Evolutionary conservation across 768 basidiomycete species (phyloP).

Genomic region (Tricholoma furcatifolium): DNA sequence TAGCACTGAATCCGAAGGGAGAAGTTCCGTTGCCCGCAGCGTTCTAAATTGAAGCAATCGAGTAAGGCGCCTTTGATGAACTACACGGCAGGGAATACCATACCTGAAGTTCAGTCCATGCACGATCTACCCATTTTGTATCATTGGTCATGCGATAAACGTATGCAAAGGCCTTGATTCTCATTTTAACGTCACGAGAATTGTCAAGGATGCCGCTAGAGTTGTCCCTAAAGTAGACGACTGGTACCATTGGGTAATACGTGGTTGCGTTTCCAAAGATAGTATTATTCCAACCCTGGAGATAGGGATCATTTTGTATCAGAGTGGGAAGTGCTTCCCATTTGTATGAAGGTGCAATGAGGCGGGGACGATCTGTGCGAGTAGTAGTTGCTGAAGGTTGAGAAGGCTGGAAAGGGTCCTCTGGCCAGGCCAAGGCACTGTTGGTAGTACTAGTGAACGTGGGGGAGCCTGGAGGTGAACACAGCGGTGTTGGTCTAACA

Average conservation of each 20-base stretch:
- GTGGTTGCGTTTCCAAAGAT: constrained; percentile 87
- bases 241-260: constrained; percentile 64
- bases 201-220: constrained; percentile 90
- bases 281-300: constrained; percentile 84
- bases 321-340: constrained; percentile 81
- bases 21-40: constrained; percentile 69
- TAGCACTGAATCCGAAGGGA: constrained; percentile 61
- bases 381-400: constrained; percentile 58
- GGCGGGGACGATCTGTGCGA: constrained; percentile 81
- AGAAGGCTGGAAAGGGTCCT: constrained; percentile 71
- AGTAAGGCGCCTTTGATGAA: not conserved
- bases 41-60: constrained; percentile 42
- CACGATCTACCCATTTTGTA: constrained; percentile 86
- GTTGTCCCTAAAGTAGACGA: constrained; percentile 73
- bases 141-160: constrained; percentile 90
- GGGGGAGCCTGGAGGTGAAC: constrained; percentile 64
- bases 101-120: constrained; percentile 82
- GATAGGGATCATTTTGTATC: constrained; percentile 82
- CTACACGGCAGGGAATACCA: constrained; percentile 21
- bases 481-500: constrained; percentile 71
- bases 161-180: constrained; percentile 91
- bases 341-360: constrained; percentile 90
- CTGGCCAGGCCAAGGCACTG: constrained; percentile 66
- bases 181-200: constrained; percentile 85
- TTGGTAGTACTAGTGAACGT: constrained; percentile 64